Evolutionary conservation across 352 stramenopile genomes (phyloP), one percentile per base, ranked within the genome.

Genomic region (Phytopythium montanum): DNA sequence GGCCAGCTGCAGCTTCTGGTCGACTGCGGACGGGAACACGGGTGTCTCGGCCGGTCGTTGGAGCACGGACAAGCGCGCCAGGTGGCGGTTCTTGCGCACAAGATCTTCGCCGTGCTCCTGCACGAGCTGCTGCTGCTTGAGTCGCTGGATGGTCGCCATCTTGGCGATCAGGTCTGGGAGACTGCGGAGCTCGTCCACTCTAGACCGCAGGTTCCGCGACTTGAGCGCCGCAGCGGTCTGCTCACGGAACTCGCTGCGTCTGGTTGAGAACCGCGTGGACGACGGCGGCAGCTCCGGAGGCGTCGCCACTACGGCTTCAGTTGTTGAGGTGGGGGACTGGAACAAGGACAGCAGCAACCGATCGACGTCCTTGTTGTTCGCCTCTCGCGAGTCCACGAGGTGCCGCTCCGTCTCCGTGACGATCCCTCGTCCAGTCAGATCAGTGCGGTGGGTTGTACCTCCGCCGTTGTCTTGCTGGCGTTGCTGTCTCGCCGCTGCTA

Each of bases 161-260:
- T 77, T 72, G 48, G 84, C 66, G 25, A 87, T 60, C 9, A 87
- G 66, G 12, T 81, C 67, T 0, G 78, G 81, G 14, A 88, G 56
- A 52, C 65, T 75, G 7, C 81, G 72, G 19, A 90, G 62, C 48
- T 88, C 81, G 18, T 86, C 65, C 44, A 88, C 69, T 12, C 81
- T 72, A 7, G 70, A 79, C 21, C 76, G 64, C 7, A 90, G 57
- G 19, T 83, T 87, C 16, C 74, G 62, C 6, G 66, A 76, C 25
- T 79, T 80, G 14, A 90, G 56, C 19, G 75, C 76, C 2, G 82
- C 61, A 2, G 81, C 75, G 0, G 79, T 76, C 36, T 85, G 75
- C 29, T 85, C 68, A 14, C 76, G 72, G 9, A 90, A 61, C 19
- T 70, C 56, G 29, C 76, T 86, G 26, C 76, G 69, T 52, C 72